Conservation (phyloP, 2,329 filamentous ascomycete genomes). For the Mycocentrospora acerina region DNA sequence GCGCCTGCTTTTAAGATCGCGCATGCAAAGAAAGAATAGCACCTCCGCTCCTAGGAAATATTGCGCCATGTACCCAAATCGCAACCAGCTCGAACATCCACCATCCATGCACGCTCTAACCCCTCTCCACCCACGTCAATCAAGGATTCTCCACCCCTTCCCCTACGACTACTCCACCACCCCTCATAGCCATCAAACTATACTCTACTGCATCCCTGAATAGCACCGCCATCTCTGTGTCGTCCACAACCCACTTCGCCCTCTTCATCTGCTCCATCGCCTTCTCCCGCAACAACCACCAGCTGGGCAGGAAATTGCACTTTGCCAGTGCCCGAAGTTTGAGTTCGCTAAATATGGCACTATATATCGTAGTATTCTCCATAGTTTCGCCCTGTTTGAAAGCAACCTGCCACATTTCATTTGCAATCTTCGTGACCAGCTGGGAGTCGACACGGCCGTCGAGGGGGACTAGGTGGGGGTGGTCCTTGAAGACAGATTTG, state of each 20-base stretch:
- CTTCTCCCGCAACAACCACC: slow-evolving; percentile 23
- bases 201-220: slow-evolving; percentile 5
- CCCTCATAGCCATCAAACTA: not conserved
- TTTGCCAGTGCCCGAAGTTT: slow-evolving; percentile 19
- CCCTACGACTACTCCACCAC: too few species aligned
- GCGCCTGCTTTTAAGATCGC: too few species aligned
- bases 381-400: slow-evolving; percentile 6
- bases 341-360: slow-evolving; percentile 8
- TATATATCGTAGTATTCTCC: slow-evolving; percentile 5
- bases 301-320: slow-evolving; percentile 21
- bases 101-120: too few species aligned
- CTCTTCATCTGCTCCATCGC: not conserved
- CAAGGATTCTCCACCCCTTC: too few species aligned
- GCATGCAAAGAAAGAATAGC: too few species aligned
- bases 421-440: slow-evolving; percentile 8
- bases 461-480: too few species aligned
- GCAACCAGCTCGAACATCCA: too few species aligned
- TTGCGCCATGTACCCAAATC: too few species aligned
- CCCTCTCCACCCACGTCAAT: too few species aligned
- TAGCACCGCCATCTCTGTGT: slow-evolving; percentile 8
- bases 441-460: not conserved
- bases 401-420: slow-evolving; percentile 17
- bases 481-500: not conserved
- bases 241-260: slow-evolving; percentile 5
- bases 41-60: too few species aligned